Conservation (phyloP, 257 asterid genomes). For the Solanum tacnaense region DNA sequence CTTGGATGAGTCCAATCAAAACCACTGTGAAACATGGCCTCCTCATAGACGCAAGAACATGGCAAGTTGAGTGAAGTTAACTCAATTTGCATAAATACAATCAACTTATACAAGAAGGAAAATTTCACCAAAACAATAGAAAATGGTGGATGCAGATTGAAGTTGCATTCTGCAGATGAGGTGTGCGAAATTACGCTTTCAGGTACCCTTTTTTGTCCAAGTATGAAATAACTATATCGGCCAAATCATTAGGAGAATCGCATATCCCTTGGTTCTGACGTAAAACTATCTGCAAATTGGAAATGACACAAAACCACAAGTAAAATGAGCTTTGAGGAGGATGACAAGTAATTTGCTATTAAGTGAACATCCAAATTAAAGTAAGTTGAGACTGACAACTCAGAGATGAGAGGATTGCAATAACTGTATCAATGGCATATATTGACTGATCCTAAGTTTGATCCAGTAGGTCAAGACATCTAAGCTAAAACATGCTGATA, state of each 20-base stretch:
- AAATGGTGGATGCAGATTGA: background rate
- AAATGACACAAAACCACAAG: background rate
- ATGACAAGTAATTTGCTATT: background rate
- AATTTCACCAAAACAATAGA: background rate
- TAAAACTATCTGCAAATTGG: slow-evolving; percentile 55
- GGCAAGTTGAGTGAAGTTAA: background rate
- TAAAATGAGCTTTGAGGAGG: background rate
- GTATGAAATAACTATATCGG: slow-evolving; percentile 55
- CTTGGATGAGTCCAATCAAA: background rate
- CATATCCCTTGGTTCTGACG: slow-evolving; percentile 44
- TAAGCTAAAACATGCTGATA: background rate
- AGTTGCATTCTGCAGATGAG: background rate
- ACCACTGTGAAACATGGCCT: background rate
- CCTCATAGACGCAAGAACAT: background rate
- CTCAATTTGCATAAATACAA: background rate
- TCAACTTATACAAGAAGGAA: background rate
- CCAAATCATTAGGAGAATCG: slow-evolving; percentile 60
- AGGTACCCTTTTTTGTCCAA: slow-evolving; percentile 71
- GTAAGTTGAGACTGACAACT: background rate
- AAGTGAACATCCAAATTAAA: background rate
- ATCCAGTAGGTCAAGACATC: background rate
- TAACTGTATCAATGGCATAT: background rate
- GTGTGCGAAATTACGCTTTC: slow-evolving; percentile 26
- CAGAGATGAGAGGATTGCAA: background rate
- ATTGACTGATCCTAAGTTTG: background rate